Evolutionary conservation across 495 filamentous ascomycete species (phyloP), one percentile per base, ranked within the genome.

Genomic region (Penicillium canariense): DNA sequence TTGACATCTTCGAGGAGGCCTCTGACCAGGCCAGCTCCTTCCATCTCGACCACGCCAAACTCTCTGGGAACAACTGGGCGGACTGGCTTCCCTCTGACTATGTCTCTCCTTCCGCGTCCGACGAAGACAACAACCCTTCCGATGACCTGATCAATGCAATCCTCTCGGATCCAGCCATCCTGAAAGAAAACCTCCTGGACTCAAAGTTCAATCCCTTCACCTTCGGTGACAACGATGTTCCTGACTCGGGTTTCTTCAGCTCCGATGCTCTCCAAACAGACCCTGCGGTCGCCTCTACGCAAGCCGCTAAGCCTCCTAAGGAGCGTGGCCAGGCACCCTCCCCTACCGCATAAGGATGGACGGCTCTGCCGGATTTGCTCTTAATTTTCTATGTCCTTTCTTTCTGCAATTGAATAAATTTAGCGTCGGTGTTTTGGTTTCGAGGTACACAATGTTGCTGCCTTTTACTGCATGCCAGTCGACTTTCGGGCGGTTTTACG

Each of bases 221-320:
- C 32, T 69, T 68, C 42, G 57, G 52, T 4, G 60, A 65, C 32
- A 28, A 65, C 23, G 57, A 53, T 18, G 39, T 66, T 27, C 65
- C 73, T 22, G 73, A 76, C 53, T 74, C 73, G 8, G 68, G 71
- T 22, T 73, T 76, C 47, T 74, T 74, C 58, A 68, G 73, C 36
- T 76, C 73, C 26, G 73, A 76, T 44, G 56, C 67, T 34, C 54
- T 72, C 23, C 56, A 66, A 23, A 50, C 45, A 11, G 69, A 76
- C 20, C 28, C 55, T n/a, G 50, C 63, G 32, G 48, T 57, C 28
- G 55, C 59, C 27, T 17, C 25, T 14, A 12, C 43, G 5, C 55
- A 57, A 11, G 70, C 71, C 23, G 20, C 53, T 42, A 60, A 69
- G 49, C 57, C 62, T 54, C 46, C 46, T 15, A 52, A 56, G 7